These are phyloP conservation scores for Penicillium turbatum DNA, from an alignment of 495 filamentous ascomycete species.

Conservation along the genomic window DNA sequence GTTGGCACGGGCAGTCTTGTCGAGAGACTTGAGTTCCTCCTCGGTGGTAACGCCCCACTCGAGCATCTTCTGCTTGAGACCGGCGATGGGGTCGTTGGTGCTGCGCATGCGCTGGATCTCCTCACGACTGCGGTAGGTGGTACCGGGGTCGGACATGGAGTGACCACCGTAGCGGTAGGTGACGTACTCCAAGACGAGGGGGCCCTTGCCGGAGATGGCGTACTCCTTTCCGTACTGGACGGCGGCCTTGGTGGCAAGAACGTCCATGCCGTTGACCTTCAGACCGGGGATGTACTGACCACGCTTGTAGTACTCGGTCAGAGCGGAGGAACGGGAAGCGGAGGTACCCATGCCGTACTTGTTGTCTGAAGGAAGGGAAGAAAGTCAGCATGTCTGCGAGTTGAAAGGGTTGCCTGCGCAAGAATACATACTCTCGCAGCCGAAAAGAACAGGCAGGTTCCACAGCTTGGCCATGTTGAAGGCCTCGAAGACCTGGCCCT, in stretches of 20 bases:
- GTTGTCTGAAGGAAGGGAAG: slow-evolving; percentile 78
- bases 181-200: slow-evolving; percentile 95
- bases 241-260: slow-evolving; percentile 95
- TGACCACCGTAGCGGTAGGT: slow-evolving; percentile 99
- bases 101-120: slow-evolving; percentile 99
- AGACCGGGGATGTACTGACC: slow-evolving; percentile 99
- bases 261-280: slow-evolving; percentile 99
- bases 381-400: slow-evolving; percentile 13
- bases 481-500: slow-evolving; percentile 98
- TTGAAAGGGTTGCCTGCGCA: not conserved
- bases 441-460: slow-evolving; percentile 92
- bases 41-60: slow-evolving; percentile 90
- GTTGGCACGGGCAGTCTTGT: slow-evolving; percentile 79
- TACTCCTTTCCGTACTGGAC: slow-evolving; percentile 88
- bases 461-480: slow-evolving; percentile 99
- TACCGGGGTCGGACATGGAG: slow-evolving; percentile 99
- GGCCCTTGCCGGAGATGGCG: slow-evolving; percentile 74
- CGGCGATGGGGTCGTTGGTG: slow-evolving; percentile 96
- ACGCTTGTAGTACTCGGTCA: slow-evolving; percentile 99
- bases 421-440: slow-evolving; percentile 82
- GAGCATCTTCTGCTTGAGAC: slow-evolving; percentile 94
- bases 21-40: slow-evolving; percentile 94
- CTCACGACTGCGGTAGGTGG: slow-evolving; percentile 97
- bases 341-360: slow-evolving; percentile 99
- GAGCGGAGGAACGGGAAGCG: slow-evolving; percentile 84